phyloP scores from a whole-genome alignment of 2,329 filamentous ascomycete genomes.

The Cordyceps pruinosa region DNA sequence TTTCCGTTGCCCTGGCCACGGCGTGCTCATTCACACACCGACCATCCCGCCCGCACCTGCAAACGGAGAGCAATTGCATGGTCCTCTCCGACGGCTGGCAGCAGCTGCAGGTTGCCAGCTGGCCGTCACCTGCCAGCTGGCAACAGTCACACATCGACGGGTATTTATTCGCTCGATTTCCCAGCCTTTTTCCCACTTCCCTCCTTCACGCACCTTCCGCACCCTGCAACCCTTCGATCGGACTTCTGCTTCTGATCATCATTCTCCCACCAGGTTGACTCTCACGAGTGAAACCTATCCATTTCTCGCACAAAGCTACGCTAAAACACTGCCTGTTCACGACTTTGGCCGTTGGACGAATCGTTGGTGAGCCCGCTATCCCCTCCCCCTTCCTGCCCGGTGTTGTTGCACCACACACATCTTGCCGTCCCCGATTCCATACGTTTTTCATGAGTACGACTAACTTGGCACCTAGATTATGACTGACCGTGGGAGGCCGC shows the following conservation, averaged over 20 bases:
- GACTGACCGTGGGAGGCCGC: constrained; percentile 28
- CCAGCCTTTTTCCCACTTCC: neutral
- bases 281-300: neutral
- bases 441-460: neutral
- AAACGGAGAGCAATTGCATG: neutral
- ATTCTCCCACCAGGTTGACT: neutral
- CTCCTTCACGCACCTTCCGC: neutral
- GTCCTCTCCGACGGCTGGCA: neutral
- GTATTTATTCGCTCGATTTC: neutral
- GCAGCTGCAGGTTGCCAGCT: neutral
- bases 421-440: neutral
- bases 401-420: neutral
- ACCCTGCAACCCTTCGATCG: neutral
- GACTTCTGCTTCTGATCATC: neutral
- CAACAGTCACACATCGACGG: neutral
- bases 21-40: neutral
- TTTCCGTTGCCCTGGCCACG: neutral
- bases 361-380: neutral
- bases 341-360: neutral
- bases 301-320: too few species aligned
- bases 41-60: neutral
- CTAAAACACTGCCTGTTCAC: neutral
- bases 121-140: constrained; percentile 2
- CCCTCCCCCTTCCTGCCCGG: neutral
- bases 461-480: constrained; percentile 12